phyloP scores from a whole-genome alignment of 2,329 filamentous ascomycete species.

The Alternaria infectoria region DNA sequence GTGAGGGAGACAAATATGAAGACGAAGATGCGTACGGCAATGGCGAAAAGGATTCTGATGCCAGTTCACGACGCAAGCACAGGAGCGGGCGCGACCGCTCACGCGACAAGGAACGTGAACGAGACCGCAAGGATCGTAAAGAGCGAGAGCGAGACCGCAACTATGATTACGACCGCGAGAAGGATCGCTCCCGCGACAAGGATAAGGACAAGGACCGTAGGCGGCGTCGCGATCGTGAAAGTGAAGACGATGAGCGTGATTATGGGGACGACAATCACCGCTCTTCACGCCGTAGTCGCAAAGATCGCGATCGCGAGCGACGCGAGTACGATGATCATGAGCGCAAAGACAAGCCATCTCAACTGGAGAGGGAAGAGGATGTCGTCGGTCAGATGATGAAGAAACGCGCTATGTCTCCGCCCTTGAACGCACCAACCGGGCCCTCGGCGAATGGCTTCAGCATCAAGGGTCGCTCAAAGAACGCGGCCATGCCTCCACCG shows the following conservation, averaged over 20 bases:
- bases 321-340: constrained; percentile 25
- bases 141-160: constrained; percentile 64
- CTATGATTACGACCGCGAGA: constrained; percentile 44
- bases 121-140: constrained; percentile 49
- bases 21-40: constrained; percentile 40
- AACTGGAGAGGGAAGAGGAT: constrained; percentile 25
- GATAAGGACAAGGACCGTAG: constrained; percentile 53
- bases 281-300: constrained; percentile 51
- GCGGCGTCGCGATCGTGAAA: constrained; percentile 58
- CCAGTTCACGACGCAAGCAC: constrained; percentile 45
- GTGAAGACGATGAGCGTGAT: constrained; percentile 44
- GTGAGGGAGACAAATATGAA: constrained; percentile 35
- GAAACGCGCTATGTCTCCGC: constrained; percentile 39
- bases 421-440: constrained; percentile 43
- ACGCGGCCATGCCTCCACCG: constrained; percentile 36
- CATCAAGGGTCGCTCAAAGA: constrained; percentile 45
- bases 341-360: constrained; percentile 22
- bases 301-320: constrained; percentile 51
- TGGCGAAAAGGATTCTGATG: constrained; percentile 35
- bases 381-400: constrained; percentile 36
- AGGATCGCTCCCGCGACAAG: constrained; percentile 44
- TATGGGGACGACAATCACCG: constrained; percentile 50
- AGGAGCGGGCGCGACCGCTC: constrained; percentile 39
- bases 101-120: constrained; percentile 42
- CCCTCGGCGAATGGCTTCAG: constrained; percentile 55